A percentile compares a stretch with the other conserved stretches of the same genome.
Conservation (phyloP, 441 rosid genomes). For the Pelargonium australe region DNA sequence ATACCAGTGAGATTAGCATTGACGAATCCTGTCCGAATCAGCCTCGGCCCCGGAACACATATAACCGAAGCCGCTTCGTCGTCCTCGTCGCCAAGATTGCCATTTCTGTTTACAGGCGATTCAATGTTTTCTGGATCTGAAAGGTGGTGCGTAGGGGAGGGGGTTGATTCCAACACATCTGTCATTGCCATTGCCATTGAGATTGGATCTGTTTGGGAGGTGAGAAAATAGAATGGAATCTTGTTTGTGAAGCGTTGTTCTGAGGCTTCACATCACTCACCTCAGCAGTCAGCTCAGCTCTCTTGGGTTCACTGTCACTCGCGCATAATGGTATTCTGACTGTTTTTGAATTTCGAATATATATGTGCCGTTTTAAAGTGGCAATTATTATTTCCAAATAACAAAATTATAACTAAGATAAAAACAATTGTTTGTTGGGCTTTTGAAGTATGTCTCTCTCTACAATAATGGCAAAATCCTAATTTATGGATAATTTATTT, state of each 20-base stretch:
- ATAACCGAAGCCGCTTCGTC: slow-evolving; percentile 15
- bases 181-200: background rate
- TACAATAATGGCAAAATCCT: no score
- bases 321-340: background rate
- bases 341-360: slow-evolving; percentile 1
- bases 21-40: slow-evolving; percentile 21
- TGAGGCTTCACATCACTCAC: no score
- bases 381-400: background rate
- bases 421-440: no score
- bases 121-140: background rate
- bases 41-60: slow-evolving; percentile 22
- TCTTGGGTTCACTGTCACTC: background rate
- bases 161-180: background rate
- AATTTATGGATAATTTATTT: no score
- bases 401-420: no score
- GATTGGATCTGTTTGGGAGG: slow-evolving; percentile 3
- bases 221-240: background rate
- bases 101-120: background rate
- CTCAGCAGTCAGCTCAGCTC: background rate
- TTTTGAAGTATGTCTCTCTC: no score
- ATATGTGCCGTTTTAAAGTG: background rate
- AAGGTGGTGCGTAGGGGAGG: background rate
- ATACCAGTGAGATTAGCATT: slow-evolving; percentile 16
- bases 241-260: background rate
- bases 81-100: background rate